A percentile compares a stretch with the other conserved stretches of the same genome.
Conservation (phyloP, 371 early-diverging fungal species). For the Basidiobolus meristosporus region DNA sequence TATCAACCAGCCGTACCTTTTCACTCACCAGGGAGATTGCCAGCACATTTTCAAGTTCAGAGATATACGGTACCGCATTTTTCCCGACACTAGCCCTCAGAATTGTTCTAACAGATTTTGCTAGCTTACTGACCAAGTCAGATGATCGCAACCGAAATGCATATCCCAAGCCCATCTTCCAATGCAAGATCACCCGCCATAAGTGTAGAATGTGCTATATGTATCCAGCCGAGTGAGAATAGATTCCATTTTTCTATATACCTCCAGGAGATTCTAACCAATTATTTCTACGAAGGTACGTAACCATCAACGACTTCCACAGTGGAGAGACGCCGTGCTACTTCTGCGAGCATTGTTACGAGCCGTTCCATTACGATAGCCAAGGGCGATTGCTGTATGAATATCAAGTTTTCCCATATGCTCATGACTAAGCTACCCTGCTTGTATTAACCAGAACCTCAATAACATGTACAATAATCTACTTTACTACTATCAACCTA, state of each 20-base stretch:
- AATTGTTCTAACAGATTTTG: too few species aligned
- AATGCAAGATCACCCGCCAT: constrained; percentile 16
- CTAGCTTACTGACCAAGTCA: constrained; percentile 8
- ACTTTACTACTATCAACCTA: too few species aligned
- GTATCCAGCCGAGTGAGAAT: constrained; percentile 39
- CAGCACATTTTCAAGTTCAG: constrained; percentile 46
- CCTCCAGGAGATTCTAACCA: neutral
- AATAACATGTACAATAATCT: too few species aligned
- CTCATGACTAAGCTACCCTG: too few species aligned
- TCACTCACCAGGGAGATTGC: constrained; percentile 52
- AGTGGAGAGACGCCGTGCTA: constrained; percentile 53
- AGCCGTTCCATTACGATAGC: constrained; percentile 43
- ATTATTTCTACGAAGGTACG: constrained; percentile 17
- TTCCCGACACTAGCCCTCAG: too few species aligned
- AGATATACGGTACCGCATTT: constrained; percentile 28
- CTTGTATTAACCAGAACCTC: too few species aligned
- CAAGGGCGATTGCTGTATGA: constrained; percentile 26
- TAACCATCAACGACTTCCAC: constrained; percentile 45
- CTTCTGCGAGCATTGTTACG: constrained; percentile 56
- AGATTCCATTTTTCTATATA: constrained; percentile 1
- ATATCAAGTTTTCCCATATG: too few species aligned
- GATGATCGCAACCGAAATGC: constrained; percentile 17
- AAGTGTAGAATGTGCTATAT: constrained; percentile 45
- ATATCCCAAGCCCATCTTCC: constrained; percentile 30
- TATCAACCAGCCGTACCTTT: constrained; percentile 36